phyloP scores from a whole-genome alignment of 139 green algal genomes.

The Choricystis sp. region DNA sequence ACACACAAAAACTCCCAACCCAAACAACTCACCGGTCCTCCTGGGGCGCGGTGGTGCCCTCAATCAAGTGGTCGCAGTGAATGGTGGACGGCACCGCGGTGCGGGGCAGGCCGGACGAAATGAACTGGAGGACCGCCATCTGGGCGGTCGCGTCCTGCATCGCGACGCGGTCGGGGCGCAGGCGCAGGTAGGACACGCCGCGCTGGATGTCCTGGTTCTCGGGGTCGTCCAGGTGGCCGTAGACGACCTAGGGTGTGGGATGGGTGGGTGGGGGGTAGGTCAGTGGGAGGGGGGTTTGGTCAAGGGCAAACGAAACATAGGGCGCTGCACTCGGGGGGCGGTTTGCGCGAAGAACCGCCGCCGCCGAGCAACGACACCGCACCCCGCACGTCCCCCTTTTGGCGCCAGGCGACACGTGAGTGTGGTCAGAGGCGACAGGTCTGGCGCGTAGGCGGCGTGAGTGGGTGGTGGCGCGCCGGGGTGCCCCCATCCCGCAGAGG shows the following conservation, averaged over 20 bases:
- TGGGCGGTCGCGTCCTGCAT: constrained; percentile 94
- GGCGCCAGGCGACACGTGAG: too few relatives aligned
- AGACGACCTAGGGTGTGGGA: constrained; percentile 61
- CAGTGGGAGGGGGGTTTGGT: not conserved
- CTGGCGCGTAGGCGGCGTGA: too few relatives aligned
- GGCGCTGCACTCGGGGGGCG: too few relatives aligned
- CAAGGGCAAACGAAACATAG: too few relatives aligned
- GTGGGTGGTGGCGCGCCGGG: too few relatives aligned
- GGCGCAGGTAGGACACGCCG: constrained; percentile 68
- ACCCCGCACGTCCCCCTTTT: too few relatives aligned
- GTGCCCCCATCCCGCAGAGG: too few relatives aligned
- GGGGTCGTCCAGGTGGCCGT: constrained; percentile 86
- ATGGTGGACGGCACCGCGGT: constrained; percentile 83
- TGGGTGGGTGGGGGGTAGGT: too few relatives aligned
- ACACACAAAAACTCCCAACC: too few relatives aligned
- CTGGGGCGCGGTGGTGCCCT: constrained; percentile 80
- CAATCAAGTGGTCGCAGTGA: constrained; percentile 92
- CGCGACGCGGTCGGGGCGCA: constrained; percentile 83
- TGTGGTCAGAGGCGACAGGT: too few relatives aligned
- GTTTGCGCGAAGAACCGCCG: too few relatives aligned
- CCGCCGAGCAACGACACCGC: too few relatives aligned
- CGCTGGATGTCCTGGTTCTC: constrained; percentile 62
- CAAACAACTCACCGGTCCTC: constrained; percentile 40
- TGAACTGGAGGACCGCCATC: constrained; percentile 96
- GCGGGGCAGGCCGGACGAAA: constrained; percentile 77